Evolutionary conservation across 2,329 filamentous ascomycete species (phyloP).

Genomic region (Sphaerulina musiva): DNA sequence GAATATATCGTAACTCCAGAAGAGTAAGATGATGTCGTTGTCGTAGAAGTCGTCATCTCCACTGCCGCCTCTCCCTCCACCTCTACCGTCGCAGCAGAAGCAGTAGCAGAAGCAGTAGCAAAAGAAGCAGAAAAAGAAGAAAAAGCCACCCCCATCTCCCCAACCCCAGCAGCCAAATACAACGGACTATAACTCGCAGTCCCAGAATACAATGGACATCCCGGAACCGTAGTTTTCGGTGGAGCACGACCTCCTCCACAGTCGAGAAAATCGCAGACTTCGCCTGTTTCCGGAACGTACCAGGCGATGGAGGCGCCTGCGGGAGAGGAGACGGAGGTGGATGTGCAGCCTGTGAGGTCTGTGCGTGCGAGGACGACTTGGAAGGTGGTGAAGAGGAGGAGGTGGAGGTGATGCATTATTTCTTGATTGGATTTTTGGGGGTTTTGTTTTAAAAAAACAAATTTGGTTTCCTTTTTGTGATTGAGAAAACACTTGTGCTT

Average conservation of each 20-base stretch:
- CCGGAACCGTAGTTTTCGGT: conserved; percentile 55
- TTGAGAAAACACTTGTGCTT: no score
- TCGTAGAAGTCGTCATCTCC: no score
- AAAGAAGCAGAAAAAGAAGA: not conserved
- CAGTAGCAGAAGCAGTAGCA: not conserved
- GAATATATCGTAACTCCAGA: no score
- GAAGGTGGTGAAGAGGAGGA: conserved; percentile 25
- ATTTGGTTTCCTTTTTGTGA: not conserved
- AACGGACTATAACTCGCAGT: conserved; percentile 50
- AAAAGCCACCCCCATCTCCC: conserved; percentile 3
- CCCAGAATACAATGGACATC: conserved; percentile 52
- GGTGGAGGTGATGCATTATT: conserved; percentile 23
- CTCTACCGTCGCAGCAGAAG: not conserved
- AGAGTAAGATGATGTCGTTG: no score
- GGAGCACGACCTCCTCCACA: conserved; percentile 62
- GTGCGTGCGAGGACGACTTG: conserved; percentile 34
- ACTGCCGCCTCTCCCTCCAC: no score
- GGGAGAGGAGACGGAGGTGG: conserved; percentile 31
- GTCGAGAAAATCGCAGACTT: conserved; percentile 59
- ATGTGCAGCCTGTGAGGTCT: conserved; percentile 42
- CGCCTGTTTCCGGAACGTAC: conserved; percentile 58
- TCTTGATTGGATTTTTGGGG: not conserved
- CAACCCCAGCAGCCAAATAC: conserved; percentile 35
- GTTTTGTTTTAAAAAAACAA: no score
- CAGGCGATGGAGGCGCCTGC: conserved; percentile 48